Evolutionary conservation across 768 basidiomycete genomes (phyloP).

Genomic region (Mycena venus): DNA sequence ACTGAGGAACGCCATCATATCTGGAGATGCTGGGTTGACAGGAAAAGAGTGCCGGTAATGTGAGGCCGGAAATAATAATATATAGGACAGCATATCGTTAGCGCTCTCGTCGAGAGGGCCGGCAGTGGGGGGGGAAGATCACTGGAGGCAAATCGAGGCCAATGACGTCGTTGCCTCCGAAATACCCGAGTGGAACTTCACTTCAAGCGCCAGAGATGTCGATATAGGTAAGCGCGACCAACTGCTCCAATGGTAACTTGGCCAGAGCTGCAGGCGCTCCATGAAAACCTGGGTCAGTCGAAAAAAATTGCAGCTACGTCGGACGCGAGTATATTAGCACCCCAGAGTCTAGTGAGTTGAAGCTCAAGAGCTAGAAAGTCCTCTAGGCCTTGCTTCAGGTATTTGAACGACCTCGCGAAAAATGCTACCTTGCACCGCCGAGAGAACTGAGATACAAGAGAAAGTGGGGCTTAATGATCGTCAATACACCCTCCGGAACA

Average conservation of each 20-base stretch:
- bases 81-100: not conserved
- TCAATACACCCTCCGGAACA: not conserved
- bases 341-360: no score
- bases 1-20: not conserved
- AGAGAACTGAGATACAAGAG: not conserved
- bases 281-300: not conserved
- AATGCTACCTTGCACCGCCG: not conserved
- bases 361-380: not conserved
- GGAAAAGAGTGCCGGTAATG: not conserved
- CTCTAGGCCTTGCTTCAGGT: not conserved
- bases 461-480: no score
- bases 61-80: not conserved
- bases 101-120: not conserved
- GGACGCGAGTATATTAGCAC: no score
- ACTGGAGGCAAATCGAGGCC: not conserved
- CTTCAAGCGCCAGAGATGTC: not conserved
- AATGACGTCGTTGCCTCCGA: not conserved
- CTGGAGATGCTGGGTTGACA: not conserved
- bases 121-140: not conserved
- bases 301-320: not conserved
- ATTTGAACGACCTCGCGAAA: not conserved
- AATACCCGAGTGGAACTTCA: not conserved
- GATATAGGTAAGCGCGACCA: not conserved
- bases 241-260: not conserved
- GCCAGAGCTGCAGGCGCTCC: not conserved